Evolutionary conservation across 805 yeast genomes (phyloP).

Genomic region (Suhomyces kilbournensis): DNA sequence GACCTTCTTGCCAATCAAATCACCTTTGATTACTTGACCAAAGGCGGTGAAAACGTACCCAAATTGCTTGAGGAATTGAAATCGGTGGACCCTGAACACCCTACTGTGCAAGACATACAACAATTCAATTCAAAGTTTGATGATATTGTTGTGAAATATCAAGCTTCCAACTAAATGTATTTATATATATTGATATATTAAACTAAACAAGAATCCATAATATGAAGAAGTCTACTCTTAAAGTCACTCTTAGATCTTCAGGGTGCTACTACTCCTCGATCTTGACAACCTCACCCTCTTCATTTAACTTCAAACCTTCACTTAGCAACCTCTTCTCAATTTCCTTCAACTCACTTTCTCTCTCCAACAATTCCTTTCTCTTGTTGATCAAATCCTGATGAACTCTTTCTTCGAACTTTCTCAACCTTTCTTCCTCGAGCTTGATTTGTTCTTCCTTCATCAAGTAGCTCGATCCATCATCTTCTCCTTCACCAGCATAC

Average conservation of each 20-base stretch:
- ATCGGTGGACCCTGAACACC: constrained; percentile 52
- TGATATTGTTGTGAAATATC: constrained; percentile 61
- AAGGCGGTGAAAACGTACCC: constrained; percentile 41
- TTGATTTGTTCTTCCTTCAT: constrained; percentile 87
- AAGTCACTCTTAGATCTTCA: background rate
- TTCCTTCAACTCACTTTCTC: constrained; percentile 82
- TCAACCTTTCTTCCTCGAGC: constrained; percentile 83
- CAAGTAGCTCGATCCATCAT: constrained; percentile 23
- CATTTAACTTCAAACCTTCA: constrained; percentile 49
- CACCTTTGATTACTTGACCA: constrained; percentile 52
- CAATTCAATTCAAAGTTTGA: constrained; percentile 68
- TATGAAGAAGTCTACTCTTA: background rate
- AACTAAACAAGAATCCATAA: background rate
- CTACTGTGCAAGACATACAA: constrained; percentile 52
- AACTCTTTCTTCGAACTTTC: constrained; percentile 82
- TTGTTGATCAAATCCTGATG: constrained; percentile 81
- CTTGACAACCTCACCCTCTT: constrained; percentile 33
- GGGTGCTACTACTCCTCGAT: constrained; percentile 13
- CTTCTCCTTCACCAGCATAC: constrained; percentile 5
- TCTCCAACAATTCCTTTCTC: constrained; percentile 75
- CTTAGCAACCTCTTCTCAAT: constrained; percentile 68
- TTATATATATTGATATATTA: background rate
- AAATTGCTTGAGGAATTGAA: constrained; percentile 47
- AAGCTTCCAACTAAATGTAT: constrained; percentile 6
- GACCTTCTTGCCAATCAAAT: constrained; percentile 65